Percentiles rank a stretch among this genome's conserved stretches.
Evolutionary conservation across 78 protist genomes (phyloP).

Genomic region (Bigelowiella natans): DNA sequence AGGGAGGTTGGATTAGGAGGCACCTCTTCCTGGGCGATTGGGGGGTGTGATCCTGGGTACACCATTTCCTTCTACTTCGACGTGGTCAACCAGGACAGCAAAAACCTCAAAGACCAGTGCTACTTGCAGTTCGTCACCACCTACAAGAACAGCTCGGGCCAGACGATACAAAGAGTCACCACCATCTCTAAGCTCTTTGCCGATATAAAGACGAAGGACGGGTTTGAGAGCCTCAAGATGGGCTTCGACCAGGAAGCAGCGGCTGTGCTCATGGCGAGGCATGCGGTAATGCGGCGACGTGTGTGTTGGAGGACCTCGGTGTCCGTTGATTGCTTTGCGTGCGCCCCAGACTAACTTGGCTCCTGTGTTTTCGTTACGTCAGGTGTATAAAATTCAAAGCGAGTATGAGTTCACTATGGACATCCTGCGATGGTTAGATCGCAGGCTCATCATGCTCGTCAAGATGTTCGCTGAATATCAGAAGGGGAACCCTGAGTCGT

Average conservation of each 20-base stretch:
- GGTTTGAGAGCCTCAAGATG: conserved; percentile 4
- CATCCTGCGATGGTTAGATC: conserved; percentile 93
- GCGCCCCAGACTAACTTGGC: no score
- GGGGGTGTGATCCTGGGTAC: not conserved
- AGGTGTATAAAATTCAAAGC: conserved; percentile 28
- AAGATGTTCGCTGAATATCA: conserved; percentile 19
- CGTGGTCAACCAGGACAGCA: not conserved
- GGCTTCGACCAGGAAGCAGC: conserved; percentile 83
- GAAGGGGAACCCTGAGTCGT: not conserved
- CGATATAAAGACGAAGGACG: not conserved
- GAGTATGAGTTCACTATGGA: conserved; percentile 64
- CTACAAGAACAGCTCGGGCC: not conserved
- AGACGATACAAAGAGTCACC: not conserved
- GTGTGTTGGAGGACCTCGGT: not conserved
- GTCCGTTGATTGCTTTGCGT: not conserved
- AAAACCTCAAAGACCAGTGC: not conserved
- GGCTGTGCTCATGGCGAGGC: conserved; percentile 91
- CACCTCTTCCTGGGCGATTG: not conserved
- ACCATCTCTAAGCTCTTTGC: not conserved
- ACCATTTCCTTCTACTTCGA: not conserved
- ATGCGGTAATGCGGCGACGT: conserved; percentile 40
- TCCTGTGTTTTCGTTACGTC: not conserved
- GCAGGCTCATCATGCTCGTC: conserved; percentile 55
- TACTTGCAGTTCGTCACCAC: not conserved
- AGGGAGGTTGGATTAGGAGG: not conserved